Conservation (phyloP, 495 filamentous ascomycete genomes). For the Aspergillus panamensis region DNA sequence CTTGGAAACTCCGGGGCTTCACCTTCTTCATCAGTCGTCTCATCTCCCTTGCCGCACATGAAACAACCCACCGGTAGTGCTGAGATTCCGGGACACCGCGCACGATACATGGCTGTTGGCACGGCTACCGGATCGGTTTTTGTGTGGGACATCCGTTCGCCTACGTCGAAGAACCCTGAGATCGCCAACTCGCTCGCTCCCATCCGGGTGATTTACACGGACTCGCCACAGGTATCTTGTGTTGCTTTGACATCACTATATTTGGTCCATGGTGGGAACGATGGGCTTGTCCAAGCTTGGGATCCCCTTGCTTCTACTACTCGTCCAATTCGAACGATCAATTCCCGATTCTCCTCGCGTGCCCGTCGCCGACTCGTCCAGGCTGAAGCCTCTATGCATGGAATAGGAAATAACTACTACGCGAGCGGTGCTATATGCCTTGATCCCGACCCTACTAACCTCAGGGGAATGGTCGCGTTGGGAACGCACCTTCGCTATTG, state of each 20-base stretch:
- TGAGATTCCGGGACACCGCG: slow-evolving; percentile 77
- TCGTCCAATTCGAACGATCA: slow-evolving; percentile 80
- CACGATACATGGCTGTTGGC: slow-evolving; percentile 75
- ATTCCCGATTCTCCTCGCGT: slow-evolving; percentile 79
- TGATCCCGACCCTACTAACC: slow-evolving; percentile 81
- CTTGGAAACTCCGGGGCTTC: slow-evolving; percentile 54
- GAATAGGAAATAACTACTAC: slow-evolving; percentile 72
- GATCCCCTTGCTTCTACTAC: slow-evolving; percentile 82
- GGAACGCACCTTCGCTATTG: slow-evolving; percentile 88
- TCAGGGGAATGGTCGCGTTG: slow-evolving; percentile 89
- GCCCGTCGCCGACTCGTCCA: slow-evolving; percentile 71
- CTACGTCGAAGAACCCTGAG: slow-evolving; percentile 48
- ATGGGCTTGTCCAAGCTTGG: slow-evolving; percentile 95
- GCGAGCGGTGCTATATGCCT: slow-evolving; percentile 79
- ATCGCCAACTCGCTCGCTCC: slow-evolving; percentile 57
- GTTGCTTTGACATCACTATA: slow-evolving; percentile 85
- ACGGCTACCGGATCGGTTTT: slow-evolving; percentile 74
- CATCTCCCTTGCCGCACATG: slow-evolving; percentile 55
- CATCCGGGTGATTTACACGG: slow-evolving; percentile 79
- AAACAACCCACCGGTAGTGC: slow-evolving; percentile 35
- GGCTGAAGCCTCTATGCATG: slow-evolving; percentile 62
- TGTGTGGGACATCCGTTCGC: slow-evolving; percentile 78
- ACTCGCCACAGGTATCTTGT: slow-evolving; percentile 83
- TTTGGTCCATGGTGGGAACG: slow-evolving; percentile 88
- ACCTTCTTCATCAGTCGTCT: slow-evolving; percentile 51